phyloP scores from a whole-genome alignment of 768 basidiomycete genomes.

The Mycena crocata region DNA sequence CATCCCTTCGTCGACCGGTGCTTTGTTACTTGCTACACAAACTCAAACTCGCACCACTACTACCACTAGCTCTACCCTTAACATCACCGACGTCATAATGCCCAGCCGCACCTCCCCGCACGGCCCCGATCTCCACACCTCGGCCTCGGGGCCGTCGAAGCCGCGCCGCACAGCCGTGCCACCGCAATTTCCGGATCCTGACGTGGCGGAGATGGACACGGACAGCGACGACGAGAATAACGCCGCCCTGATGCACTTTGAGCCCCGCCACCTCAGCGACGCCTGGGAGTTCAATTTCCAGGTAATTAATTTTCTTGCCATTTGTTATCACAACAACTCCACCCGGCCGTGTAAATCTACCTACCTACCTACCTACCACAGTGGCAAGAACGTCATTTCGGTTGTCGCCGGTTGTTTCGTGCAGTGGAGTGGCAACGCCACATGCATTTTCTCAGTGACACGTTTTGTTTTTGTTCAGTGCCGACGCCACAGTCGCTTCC shows the following conservation, averaged over 20 bases:
- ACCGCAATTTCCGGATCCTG: constrained; percentile 23
- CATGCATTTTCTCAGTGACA: constrained; percentile 1
- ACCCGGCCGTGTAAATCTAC: no score
- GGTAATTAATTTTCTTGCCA: constrained; percentile 45
- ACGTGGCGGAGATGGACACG: background rate
- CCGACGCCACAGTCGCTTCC: no score
- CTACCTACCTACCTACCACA: no score
- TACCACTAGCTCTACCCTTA: no score
- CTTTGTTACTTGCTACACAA: background rate
- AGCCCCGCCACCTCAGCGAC: constrained; percentile 53
- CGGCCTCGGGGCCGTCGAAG: constrained; percentile 25
- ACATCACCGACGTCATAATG: constrained; percentile 26
- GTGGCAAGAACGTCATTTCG: no score
- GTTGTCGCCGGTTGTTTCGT: no score
- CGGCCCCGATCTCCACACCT: background rate
- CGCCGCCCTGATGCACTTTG: background rate
- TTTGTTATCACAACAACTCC: no score
- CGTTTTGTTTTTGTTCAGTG: no score
- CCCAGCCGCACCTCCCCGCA: constrained; percentile 23
- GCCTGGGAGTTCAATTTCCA: constrained; percentile 65
- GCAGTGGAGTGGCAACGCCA: constrained; percentile 18
- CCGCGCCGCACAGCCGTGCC: background rate
- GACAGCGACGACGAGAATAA: constrained; percentile 6
- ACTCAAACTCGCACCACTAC: background rate
- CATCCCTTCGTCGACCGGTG: background rate